These are phyloP conservation scores for Arthrobotrys pseudoclavata DNA, from an alignment of 2,329 filamentous ascomycete species.

Conservation along the genomic window DNA sequence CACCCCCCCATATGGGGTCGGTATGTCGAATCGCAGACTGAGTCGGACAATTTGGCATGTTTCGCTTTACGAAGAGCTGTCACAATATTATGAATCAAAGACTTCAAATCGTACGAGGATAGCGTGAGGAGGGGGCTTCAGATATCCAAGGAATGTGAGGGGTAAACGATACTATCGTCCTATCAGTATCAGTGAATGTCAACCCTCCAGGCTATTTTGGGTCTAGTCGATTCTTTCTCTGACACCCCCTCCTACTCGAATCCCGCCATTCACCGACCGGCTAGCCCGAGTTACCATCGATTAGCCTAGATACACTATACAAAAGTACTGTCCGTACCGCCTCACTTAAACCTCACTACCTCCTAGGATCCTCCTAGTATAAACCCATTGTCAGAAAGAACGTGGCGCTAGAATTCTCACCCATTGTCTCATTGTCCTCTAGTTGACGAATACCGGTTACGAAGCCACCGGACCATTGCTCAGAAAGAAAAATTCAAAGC, in stretches of 20 bases:
- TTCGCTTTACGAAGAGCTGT: conserved; percentile 21
- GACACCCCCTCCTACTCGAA: conserved; percentile 16
- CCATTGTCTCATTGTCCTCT: conserved; percentile 8
- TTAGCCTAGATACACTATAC: neutral
- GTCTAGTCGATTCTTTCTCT: conserved; percentile 22
- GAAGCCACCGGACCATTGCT: conserved; percentile 7
- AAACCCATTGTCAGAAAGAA: conserved; percentile 16
- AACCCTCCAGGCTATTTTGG: conserved; percentile 10
- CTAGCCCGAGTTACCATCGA: neutral
- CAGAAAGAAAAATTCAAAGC: neutral
- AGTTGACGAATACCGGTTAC: conserved; percentile 18
- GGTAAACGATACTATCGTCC: conserved; percentile 25
- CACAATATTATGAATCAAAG: conserved; percentile 46
- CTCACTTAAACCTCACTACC: conserved; percentile 18
- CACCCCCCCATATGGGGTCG: conserved; percentile 1
- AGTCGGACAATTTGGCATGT: conserved; percentile 13
- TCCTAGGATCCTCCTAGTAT: neutral
- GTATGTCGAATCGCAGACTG: conserved; percentile 5
- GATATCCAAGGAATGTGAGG: conserved; percentile 34
- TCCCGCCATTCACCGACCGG: conserved; percentile 9
- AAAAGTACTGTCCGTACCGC: conserved; percentile 4
- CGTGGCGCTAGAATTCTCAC: conserved; percentile 22
- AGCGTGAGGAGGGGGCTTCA: neutral
- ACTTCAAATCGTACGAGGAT: conserved; percentile 42
- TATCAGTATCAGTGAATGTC: conserved; percentile 14